Percentiles rank a stretch among this genome's conserved stretches.
phyloP scores from a whole-genome alignment of 2,329 filamentous ascomycete species.

The Paraphaeosphaeria minitans region DNA sequence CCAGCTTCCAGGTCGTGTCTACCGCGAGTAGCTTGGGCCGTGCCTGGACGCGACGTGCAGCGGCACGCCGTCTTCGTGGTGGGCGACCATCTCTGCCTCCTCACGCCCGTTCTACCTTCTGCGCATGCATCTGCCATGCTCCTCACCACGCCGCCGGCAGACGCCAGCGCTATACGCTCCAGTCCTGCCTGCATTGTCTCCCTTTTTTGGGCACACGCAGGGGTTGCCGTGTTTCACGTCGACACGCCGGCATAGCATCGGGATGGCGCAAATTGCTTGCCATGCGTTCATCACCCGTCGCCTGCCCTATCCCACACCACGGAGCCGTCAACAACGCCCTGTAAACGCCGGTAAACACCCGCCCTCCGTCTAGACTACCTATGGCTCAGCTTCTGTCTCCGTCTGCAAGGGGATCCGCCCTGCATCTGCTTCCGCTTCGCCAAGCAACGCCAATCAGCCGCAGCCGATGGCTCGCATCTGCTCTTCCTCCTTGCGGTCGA shows the following conservation, averaged over 20 bases:
- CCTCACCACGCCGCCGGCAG: constrained; percentile 1
- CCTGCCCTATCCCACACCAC: background rate
- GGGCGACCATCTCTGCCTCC: constrained; percentile 7
- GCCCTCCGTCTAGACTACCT: background rate
- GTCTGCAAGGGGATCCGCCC: constrained; percentile 17
- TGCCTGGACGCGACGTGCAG: background rate
- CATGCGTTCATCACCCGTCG: constrained; percentile 5
- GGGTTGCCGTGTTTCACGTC: constrained; percentile 3
- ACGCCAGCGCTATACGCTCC: constrained; percentile 2
- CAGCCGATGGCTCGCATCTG: constrained; percentile 15
- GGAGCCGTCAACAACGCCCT: constrained; percentile 1
- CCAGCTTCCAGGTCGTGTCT: no score
- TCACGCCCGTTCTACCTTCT: background rate
- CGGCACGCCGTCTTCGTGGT: constrained; percentile 4
- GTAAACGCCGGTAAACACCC: background rate
- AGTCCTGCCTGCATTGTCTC: constrained; percentile 1
- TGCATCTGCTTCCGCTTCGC: constrained; percentile 9
- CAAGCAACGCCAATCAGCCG: constrained; percentile 10
- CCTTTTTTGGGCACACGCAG: constrained; percentile 5
- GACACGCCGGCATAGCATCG: constrained; percentile 1
- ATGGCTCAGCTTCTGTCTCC: background rate
- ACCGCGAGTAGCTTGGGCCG: background rate
- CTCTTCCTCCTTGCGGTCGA: background rate
- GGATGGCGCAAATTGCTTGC: constrained; percentile 10
- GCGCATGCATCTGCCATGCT: constrained; percentile 3